phyloP scores from a whole-genome alignment of 2,329 filamentous ascomycete species.

The Colletotrichum chrysophilum region DNA sequence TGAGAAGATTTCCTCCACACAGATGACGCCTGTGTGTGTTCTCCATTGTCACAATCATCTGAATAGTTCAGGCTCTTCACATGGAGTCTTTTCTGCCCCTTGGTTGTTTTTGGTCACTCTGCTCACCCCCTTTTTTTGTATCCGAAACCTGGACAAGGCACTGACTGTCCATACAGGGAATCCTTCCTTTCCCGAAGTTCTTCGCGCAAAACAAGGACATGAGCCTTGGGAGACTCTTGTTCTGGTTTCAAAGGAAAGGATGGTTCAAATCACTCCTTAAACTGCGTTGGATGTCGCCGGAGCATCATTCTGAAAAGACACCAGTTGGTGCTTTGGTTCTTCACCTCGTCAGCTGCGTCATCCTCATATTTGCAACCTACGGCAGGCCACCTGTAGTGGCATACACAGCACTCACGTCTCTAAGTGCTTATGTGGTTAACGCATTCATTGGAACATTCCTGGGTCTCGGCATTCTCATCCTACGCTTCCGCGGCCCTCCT shows the following conservation, averaged over 20 bases:
- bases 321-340: conserved; percentile 39
- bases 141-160: too few species aligned
- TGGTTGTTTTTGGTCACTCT: background rate
- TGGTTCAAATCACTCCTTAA: conserved; percentile 32
- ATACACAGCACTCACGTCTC: conserved; percentile 35
- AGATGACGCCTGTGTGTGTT: background rate
- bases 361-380: conserved; percentile 40
- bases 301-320: conserved; percentile 39
- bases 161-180: conserved; percentile 33
- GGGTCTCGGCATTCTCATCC: conserved; percentile 38
- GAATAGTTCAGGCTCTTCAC: background rate
- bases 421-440: conserved; percentile 38
- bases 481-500: conserved; percentile 38
- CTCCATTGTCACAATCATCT: too few species aligned
- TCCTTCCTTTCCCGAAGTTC: conserved; percentile 55
- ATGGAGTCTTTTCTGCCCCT: background rate
- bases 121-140: background rate
- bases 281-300: conserved; percentile 34
- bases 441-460: conserved; percentile 39
- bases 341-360: conserved; percentile 36
- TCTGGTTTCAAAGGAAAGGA: conserved; percentile 34
- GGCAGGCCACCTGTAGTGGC: conserved; percentile 26
- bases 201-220: conserved; percentile 45
- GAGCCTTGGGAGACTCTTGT: conserved; percentile 35
- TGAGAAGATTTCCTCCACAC: background rate